phyloP scores from a whole-genome alignment of 805 yeast genomes.

The Blastobotrys robertii region DNA sequence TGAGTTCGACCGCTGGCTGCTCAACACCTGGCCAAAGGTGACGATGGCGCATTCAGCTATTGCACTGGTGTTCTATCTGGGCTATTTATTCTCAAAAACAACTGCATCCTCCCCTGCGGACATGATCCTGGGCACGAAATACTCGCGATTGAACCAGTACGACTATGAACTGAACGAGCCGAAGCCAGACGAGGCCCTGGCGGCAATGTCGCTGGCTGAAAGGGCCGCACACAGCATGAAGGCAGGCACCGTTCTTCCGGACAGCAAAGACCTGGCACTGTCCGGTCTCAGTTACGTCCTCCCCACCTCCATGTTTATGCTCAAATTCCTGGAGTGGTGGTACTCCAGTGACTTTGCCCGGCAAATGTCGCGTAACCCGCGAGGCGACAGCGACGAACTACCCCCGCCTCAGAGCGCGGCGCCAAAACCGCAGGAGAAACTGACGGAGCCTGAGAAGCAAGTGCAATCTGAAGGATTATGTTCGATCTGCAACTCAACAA shows the following conservation, averaged over 20 bases:
- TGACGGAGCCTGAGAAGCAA: conserved; percentile 11
- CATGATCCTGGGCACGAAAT: conserved; percentile 50
- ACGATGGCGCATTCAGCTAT: conserved; percentile 38
- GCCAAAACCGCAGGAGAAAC: not conserved
- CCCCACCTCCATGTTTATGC: conserved; percentile 71
- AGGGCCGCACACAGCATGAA: not conserved
- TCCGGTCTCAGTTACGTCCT: conserved; percentile 35
- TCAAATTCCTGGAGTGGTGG: conserved; percentile 94
- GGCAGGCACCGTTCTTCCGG: conserved; percentile 24
- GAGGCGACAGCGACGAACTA: conserved; percentile 12
- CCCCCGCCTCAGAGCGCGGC: conserved; percentile 14
- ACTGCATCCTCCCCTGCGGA: conserved; percentile 58
- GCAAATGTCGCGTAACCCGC: conserved; percentile 38
- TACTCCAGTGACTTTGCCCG: conserved; percentile 62
- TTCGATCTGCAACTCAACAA: conserved; percentile 55
- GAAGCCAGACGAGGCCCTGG: conserved; percentile 2
- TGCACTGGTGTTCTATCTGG: conserved; percentile 48
- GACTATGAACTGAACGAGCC: conserved; percentile 17
- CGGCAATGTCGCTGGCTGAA: conserved; percentile 9
- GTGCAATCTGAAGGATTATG: conserved; percentile 34
- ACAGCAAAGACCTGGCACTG: conserved; percentile 15
- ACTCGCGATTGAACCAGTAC: conserved; percentile 42
- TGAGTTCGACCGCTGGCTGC: conserved; percentile 31
- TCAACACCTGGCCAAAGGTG: conserved; percentile 52
- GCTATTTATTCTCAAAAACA: conserved; percentile 56